Base-by-base conservation (phyloP, 768 basidiomycete genomes). In the Boletus edulis region DNA sequence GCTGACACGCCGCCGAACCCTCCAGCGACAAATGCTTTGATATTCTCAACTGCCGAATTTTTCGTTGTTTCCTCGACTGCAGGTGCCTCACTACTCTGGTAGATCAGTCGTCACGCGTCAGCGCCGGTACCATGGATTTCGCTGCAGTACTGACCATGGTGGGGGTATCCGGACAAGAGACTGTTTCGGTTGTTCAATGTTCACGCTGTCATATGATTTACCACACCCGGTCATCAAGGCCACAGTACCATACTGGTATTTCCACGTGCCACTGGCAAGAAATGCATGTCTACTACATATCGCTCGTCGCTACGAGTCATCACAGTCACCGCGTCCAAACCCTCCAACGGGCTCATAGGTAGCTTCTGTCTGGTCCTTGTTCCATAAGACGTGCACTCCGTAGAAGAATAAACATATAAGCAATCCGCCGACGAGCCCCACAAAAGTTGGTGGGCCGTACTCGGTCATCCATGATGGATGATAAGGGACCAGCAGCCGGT, bases 271-370 rank as follows among this genome's bases (percentile, higher is more conserved):
- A 31, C 38, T 32, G n/a, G 40, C 54, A 62, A 50, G 52, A 64
- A 54, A 66, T 46, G 52, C 50, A 35, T 58, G 42, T 59, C 51
- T 64, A 62, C 51, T 64, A 62, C 58, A 67, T 47, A 60, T 55
- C 37, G 2, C 31, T 27, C 11, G 46, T 47, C 12, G 49, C 52
- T 65, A 69, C 43, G 60, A 64, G 7, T 77, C 71, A 1, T 74
- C 69, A 53, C 81, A 83, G 41, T 83, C 81, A 46, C 29, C 8
- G 29, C 75, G 75, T 35, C 78, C 81, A 68, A 89, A 91, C 35
- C 93, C 91, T 44, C 93, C 94, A 37, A 89, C 72, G 22, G 94
- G 93, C 68, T 96, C 94, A 69, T 92, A 97, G 37, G 91, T 94
- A 35, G 91, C 87, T 70, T 93, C 89, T 32, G 84, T 87, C 52